phyloP scores from a whole-genome alignment of 2,329 filamentous ascomycete genomes.

The Balansia obtecta region DNA sequence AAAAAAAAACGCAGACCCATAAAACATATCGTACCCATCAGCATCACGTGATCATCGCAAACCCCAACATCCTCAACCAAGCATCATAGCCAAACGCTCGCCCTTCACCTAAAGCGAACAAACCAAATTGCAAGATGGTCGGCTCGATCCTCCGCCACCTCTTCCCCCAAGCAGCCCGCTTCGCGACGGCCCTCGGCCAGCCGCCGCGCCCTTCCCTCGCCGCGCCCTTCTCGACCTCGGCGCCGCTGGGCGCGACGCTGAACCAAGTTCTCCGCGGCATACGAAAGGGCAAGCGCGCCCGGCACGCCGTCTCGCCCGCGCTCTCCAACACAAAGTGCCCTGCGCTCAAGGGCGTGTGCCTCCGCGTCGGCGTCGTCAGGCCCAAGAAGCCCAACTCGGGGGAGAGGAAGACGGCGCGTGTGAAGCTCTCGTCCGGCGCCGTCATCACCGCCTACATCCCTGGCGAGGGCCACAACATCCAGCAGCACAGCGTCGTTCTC shows the following conservation, averaged over 20 bases:
- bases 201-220: conserved; percentile 3
- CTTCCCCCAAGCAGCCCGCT: conserved; percentile 20
- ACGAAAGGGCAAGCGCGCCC: conserved; percentile 64
- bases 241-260: conserved; percentile 47
- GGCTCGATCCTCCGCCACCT: conserved; percentile 23
- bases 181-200: background rate
- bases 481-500: conserved; percentile 95
- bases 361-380: conserved; percentile 85
- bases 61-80: background rate
- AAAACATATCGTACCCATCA: too few species aligned
- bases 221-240: conserved; percentile 46
- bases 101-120: background rate
- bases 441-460: conserved; percentile 90
- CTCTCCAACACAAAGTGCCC: conserved; percentile 57
- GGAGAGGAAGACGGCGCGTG: conserved; percentile 88
- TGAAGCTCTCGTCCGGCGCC: conserved; percentile 75
- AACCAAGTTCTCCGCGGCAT: conserved; percentile 68
- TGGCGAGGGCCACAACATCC: conserved; percentile 95
- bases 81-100: background rate
- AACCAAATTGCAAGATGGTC: conserved; percentile 18
- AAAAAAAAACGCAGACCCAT: too few species aligned
- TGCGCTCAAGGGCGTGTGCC: conserved; percentile 86
- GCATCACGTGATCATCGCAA: background rate
- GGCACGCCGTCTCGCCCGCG: conserved; percentile 80
- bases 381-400: conserved; percentile 99